Conservation (phyloP, 768 basidiomycete species). For the Rhodotorula kratochvilovae region DNA sequence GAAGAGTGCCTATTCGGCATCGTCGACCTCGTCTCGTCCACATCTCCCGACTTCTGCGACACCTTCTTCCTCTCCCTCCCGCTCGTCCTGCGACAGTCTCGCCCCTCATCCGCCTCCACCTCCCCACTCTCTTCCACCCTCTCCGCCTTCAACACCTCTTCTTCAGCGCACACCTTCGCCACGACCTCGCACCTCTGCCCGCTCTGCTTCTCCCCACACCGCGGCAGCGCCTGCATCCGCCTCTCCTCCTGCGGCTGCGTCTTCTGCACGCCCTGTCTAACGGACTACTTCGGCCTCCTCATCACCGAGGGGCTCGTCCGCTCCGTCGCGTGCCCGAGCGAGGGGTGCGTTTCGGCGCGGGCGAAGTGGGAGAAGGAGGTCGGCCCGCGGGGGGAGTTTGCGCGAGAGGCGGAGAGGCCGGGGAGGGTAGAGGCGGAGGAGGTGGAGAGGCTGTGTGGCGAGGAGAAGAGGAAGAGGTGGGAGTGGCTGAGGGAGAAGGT, state of each 20-base stretch:
- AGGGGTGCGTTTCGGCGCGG: constrained; percentile 31
- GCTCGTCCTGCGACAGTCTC: neutral
- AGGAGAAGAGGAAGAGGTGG: constrained; percentile 34
- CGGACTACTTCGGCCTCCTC: constrained; percentile 38
- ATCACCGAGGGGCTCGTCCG: constrained; percentile 42
- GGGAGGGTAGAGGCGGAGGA: constrained; percentile 14
- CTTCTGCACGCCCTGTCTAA: constrained; percentile 40
- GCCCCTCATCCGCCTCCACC: neutral
- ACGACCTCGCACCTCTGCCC: constrained; percentile 19
- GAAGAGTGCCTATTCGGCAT: constrained; percentile 28
- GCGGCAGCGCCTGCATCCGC: constrained; percentile 11
- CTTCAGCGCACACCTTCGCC: neutral
- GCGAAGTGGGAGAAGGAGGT: constrained; percentile 23
- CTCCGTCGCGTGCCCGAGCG: constrained; percentile 37
- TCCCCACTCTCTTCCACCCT: neutral
- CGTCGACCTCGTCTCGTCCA: constrained; percentile 15
- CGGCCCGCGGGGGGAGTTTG: neutral
- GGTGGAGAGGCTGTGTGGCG: constrained; percentile 35
- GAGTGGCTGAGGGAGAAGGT: constrained; percentile 40
- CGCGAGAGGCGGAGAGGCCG: constrained; percentile 12
- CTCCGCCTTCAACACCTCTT: neutral
- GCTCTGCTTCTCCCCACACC: constrained; percentile 18
- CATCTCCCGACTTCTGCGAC: constrained; percentile 4
- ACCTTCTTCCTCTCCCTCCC: constrained; percentile 13
- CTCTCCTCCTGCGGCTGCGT: constrained; percentile 17